Percentiles rank a stretch among this genome's conserved stretches.
Conservation (phyloP, 78 protist species). For the Speleostelium caveatum region DNA sequence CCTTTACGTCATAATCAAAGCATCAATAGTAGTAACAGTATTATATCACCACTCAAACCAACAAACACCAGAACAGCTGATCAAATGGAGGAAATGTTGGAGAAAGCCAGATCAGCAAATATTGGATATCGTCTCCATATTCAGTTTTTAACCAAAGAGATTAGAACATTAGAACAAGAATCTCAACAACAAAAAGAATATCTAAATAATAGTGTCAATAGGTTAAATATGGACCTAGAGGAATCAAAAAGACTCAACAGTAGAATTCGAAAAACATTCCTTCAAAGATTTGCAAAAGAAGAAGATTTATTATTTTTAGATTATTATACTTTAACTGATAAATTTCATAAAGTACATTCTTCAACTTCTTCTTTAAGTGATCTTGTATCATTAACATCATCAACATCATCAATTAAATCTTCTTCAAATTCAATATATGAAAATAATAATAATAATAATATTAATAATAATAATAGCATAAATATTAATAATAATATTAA, state of each 20-base stretch:
- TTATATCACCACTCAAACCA: not conserved
- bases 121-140: conserved; percentile 55
- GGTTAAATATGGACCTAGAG: conserved; percentile 57
- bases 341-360: not conserved
- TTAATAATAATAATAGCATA: conserved; percentile 6
- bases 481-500: conserved; percentile 8
- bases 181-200: conserved; percentile 49
- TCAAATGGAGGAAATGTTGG: conserved; percentile 67
- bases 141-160: conserved; percentile 55
- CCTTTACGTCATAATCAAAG: no score
- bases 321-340: conserved; percentile 31
- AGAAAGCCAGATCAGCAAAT: conserved; percentile 53
- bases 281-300: conserved; percentile 60
- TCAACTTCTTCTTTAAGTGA: not conserved
- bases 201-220: not conserved
- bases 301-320: conserved; percentile 62
- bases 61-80: not conserved
- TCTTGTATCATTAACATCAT: not conserved
- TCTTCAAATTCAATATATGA: not conserved
- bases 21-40: not conserved
- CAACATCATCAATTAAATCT: not conserved
- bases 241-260: conserved; percentile 31
- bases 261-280: conserved; percentile 51
- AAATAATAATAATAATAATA: not conserved
- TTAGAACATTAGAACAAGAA: conserved; percentile 32